Evolutionary conservation across 257 asterid genomes (phyloP), one percentile per base, ranked within the genome.

Genomic region (Fraxinus anomala): DNA sequence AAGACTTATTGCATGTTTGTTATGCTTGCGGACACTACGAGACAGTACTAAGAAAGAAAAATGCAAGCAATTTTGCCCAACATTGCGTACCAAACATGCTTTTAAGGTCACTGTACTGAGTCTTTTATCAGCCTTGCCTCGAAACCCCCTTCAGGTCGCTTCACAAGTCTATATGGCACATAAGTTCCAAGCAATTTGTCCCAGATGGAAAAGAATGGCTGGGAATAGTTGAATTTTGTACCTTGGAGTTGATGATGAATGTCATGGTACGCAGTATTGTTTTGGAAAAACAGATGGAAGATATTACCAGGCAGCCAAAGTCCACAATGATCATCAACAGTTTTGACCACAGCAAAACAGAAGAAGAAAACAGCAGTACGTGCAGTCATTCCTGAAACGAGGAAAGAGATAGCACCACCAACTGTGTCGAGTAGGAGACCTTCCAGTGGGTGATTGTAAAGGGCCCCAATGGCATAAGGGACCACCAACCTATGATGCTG

Each of bases 201-300:
- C 98, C 97, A 94, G 5, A 91, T 86, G 78, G 96, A 83, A 73
- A 94, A 94, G 83, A 94, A 94, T 2, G 98, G 97, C 72, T 94
- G 97, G 24, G 98, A 92, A 76, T 90, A 94, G 88, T 94, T 94
- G 84, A 83, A 92, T 61, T 94, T 94, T 33, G 87, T 82, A 73
- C 98, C 98, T 75, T 88, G 93, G 72, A 90, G 97, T 72, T 92
- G 98, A 85, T 94, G 98, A 80, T 94, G 98, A 80, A 92, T 81
- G 80, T 94, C 98, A 78, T 94, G 98, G 74, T 94, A 94, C 4
- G 96, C 97, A 5, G 96, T 85, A 74, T 92, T 92, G 75, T 92
- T 94, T 61, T 91, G 91, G 84, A 94, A 94, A 70, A 86, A 77
- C 17, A 87, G 75, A 79, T 94, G 98, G 89, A 94, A 94, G 78